Percentiles rank a stretch among this genome's conserved stretches.
Evolutionary conservation across 2,329 filamentous ascomycete species (phyloP).

Genomic region (Ophiostoma novo-ulmi): DNA sequence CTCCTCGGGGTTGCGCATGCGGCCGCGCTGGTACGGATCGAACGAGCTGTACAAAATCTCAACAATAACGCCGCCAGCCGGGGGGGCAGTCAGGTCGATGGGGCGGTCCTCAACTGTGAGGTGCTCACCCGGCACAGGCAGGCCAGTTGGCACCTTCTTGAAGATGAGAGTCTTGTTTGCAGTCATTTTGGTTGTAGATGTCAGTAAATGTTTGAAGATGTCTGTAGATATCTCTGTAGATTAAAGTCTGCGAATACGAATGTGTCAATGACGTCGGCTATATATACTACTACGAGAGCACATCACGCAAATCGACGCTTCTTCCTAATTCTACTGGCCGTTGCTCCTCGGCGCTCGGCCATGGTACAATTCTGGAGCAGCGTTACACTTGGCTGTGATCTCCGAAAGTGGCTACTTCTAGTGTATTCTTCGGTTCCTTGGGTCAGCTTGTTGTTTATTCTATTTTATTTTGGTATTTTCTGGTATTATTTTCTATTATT

Average conservation of each 20-base stretch:
- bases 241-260: background rate
- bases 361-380: background rate
- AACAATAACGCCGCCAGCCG: constrained; percentile 61
- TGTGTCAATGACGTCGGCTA: constrained; percentile 1
- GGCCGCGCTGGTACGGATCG: constrained; percentile 79
- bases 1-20: constrained; percentile 60
- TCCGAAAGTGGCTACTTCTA: background rate
- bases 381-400: background rate
- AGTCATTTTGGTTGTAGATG: constrained; percentile 17
- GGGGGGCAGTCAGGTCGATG: constrained; percentile 60
- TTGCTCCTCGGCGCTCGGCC: background rate
- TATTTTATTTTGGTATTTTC: background rate
- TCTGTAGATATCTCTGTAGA: background rate
- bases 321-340: background rate
- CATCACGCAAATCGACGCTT: background rate
- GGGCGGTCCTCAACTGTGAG: constrained; percentile 60
- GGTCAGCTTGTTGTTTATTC: background rate
- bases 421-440: background rate
- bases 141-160: constrained; percentile 61
- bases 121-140: constrained; percentile 66
- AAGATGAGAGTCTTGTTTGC: constrained; percentile 70
- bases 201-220: background rate
- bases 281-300: background rate
- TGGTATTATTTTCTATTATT: background rate
- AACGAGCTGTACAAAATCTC: constrained; percentile 70